Conservation (phyloP, 192 early-diverging fungal genomes). For the Coemansia sp. region DNA sequence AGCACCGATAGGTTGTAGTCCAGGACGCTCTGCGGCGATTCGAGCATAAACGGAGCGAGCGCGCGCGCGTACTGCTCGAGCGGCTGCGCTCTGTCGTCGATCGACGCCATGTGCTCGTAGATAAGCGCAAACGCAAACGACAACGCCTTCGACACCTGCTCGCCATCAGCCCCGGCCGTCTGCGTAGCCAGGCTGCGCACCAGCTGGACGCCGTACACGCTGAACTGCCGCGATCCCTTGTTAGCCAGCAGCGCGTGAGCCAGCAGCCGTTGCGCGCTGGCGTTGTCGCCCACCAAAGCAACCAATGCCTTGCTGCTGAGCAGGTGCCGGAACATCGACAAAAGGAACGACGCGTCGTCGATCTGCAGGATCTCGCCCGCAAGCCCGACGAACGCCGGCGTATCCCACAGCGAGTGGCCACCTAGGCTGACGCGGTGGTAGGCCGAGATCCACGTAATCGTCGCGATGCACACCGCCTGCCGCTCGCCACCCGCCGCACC, state of each 20-base stretch:
- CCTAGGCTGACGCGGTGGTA: constrained; percentile 5
- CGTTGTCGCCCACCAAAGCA: constrained; percentile 7
- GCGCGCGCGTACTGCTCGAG: constrained; percentile 5
- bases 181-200: constrained; percentile 2
- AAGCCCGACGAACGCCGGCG: constrained; percentile 10
- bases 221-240: constrained; percentile 17
- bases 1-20: constrained; percentile 17
- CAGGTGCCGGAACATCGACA: constrained; percentile 36
- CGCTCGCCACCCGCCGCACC: background rate
- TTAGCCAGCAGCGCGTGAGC: constrained; percentile 27
- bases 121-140: constrained; percentile 26
- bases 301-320: constrained; percentile 11
- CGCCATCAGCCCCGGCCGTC: background rate
- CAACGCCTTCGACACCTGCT: background rate
- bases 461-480: constrained; percentile 16
- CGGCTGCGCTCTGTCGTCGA: background rate
- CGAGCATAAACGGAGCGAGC: background rate
- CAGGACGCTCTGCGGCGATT: constrained; percentile 7
- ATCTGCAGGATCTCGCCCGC: constrained; percentile 35
- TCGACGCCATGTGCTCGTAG: constrained; percentile 12
- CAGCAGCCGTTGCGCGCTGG: constrained; percentile 28
- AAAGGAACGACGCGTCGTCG: constrained; percentile 32
- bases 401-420: constrained; percentile 38
- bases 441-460: constrained; percentile 39
- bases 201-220: constrained; percentile 9